These are phyloP conservation scores for Penicillium sp. DNA, from an alignment of 2,329 filamentous ascomycete species.

Conservation along the genomic window DNA sequence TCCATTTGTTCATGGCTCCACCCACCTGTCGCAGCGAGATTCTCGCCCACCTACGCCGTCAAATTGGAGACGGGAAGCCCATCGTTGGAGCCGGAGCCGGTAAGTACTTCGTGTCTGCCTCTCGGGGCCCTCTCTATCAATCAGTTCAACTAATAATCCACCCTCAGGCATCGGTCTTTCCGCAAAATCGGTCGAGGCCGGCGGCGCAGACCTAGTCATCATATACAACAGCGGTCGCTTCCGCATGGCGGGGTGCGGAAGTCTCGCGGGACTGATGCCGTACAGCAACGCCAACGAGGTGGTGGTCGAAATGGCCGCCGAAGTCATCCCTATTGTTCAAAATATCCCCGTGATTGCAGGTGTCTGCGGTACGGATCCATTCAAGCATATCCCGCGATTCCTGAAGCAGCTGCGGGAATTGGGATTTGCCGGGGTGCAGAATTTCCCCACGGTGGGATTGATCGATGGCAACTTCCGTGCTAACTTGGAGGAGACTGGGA, in stretches of 20 bases:
- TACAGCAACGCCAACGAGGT: slow-evolving; percentile 69
- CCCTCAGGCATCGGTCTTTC: slow-evolving; percentile 63
- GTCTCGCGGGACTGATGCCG: slow-evolving; percentile 67
- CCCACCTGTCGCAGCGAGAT: not conserved
- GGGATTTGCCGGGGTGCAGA: slow-evolving; percentile 68
- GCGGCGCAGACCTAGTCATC: slow-evolving; percentile 67
- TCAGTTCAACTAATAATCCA: not conserved
- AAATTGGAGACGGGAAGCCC: not conserved
- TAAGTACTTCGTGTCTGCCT: not conserved
- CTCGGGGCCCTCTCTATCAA: too few species aligned
- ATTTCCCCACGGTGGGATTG: slow-evolving; percentile 70
- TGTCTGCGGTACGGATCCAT: slow-evolving; percentile 69
- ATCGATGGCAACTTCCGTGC: slow-evolving; percentile 66
- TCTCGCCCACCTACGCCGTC: not conserved
- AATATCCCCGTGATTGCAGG: slow-evolving; percentile 66
- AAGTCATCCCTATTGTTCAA: slow-evolving; percentile 64
- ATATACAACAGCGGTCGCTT: slow-evolving; percentile 71
- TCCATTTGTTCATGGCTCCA: not conserved
- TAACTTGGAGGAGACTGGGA: slow-evolving; percentile 69
- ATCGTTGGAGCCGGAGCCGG: not conserved
- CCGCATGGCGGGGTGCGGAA: slow-evolving; percentile 69
- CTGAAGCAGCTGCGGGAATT: slow-evolving; percentile 58
- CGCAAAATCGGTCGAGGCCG: slow-evolving; percentile 67
- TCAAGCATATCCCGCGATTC: slow-evolving; percentile 61
- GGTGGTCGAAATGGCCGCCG: slow-evolving; percentile 66